Base-by-base conservation (phyloP, 2,329 filamentous ascomycete species). In the Apiospora koreana region DNA sequence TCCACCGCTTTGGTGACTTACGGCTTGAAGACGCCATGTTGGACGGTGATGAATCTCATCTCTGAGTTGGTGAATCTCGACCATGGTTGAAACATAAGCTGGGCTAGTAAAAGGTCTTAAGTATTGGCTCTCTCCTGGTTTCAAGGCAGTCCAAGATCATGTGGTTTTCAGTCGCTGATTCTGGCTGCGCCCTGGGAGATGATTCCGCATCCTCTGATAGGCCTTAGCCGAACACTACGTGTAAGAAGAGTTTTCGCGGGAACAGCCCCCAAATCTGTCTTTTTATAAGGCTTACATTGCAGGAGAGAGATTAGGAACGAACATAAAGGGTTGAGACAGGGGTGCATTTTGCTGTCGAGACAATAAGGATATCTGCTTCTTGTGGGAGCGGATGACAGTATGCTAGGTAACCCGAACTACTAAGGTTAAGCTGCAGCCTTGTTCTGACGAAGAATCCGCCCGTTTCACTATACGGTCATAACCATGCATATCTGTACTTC, bases 1-100 rank as follows among this genome's bases (percentile, higher is more conserved):
- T 66, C 65, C 65, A 66, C 43, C 65, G 23, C 41, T 46, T 66
- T 25, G 65, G 65, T 43, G 65, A 31, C 41, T 66, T 66, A n/a
- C 65, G 65, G 38, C 54, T 31, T 35, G 54, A 38, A 31, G 54
- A 62, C n/a, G 28, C 31, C 54, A 62, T 62, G 28, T 3, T 38
- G 18, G 9, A n/a, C 18, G 35, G 21, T 21, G 5, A 62, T 38
- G 18, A 23, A 23, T 18, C 54, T n/a, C 28, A 38, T 62, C 31
- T 62, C 54, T 62, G 31, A 38, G 21, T 8, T 38, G 54, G 9
- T 23, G 10, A 38, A 10, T 12, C 31, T 62, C 18, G 21, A 38
- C 35, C 54, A n/a, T 23, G 18, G 9, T 62, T 38, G 35, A 10
- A 8, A 38, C 28, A 38, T n/a, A 31, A 31, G 31, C 54, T 62